Base-by-base conservation (phyloP, 169 alveolate species). In the Plasmodium cynomolgi region DNA sequence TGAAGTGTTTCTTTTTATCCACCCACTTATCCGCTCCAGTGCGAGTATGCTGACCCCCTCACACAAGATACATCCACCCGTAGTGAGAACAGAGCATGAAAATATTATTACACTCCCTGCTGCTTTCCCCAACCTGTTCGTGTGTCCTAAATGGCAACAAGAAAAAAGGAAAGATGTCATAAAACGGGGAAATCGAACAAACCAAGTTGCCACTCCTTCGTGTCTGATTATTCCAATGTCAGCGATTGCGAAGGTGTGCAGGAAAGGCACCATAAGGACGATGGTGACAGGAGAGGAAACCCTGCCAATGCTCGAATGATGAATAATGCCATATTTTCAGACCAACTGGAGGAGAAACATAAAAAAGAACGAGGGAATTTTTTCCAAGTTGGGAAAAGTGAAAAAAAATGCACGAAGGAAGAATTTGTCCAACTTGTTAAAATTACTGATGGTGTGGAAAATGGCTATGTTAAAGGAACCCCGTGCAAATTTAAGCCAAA, bases 401-500 rank as follows among this genome's bases (percentile, higher is more conserved):
- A 54, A 39, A 79, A 75, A 39, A 79, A 58, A n/a, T 9, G 15
- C 29, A 77, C 29, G n/a, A 34, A 86, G 33, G 71, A 31, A 34
- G 93, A 86, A 11, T 54, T 79, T 33, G 34, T 86, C 81, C 73
- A 86, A 71, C 54, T 84, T 15, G 13, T 26, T 68, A 84, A 84
- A 77, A 86, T 23, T 29, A 7, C 41, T 33, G 71, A 54, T 56
- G 86, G 71, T 33, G 81, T 23, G 31, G 11, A 56, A 34, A 50
- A 44, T 56, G 62, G 23, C 37, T 54, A 86, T 56, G 79, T 54
- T 86, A 86, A 77, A 54, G 85, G 80, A 2, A 77, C 62, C 20
- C 85, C 86, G 39, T 86, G 93, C 54, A 86, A 75, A 86, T 86
- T 86, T 86, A 86, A 86, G 44, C 33, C 79, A 34, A 86, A 86